Evolutionary conservation across 2,329 filamentous ascomycete genomes (phyloP), one percentile per base, ranked within the genome.

Genomic region (Trichoderma polysporum): DNA sequence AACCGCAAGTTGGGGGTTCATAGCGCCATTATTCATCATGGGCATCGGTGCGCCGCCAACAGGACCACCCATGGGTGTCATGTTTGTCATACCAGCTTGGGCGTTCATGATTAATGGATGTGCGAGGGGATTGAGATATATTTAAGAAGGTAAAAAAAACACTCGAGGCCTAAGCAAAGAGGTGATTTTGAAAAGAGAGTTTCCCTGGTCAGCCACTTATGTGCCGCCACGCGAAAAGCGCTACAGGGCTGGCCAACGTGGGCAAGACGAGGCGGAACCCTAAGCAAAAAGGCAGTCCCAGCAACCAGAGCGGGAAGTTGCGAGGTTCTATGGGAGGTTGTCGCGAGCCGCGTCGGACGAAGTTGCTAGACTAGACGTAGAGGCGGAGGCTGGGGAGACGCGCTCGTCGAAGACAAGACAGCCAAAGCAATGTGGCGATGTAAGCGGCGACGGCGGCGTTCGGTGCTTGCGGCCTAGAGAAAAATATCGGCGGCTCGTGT

Each of bases 1-100:
- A 50, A 74, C 76, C 52, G 73, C 74, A 29, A 73, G 74, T 68
- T 79, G 66, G 13, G 52, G 77, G 31, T 77, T 75, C 69, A 79
- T 79, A 64, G 70, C 77, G 74, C 83, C 81, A 75, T 88, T 89
- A 76, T 86, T 88, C 88, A 90, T 90, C 85, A 90, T 89, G 75
- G 85, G 85, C 75, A 88, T 86, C 37, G 85, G 84, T 64, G 78
- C 78, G 65, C 82, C 82, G 71, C 88, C 89, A 68, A 90, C 88
- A 62, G 88, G 87, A 54, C 86, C 88, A 68, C 88, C 89, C 86
- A 90, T 88, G 77, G 85, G 83, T 76, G 84, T 87, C 87, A 92
- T 91, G 75, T 83, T 85, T 75, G 84, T 85, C 88, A 93, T 91
- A 75, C 86, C 79, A 50, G 81, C 76, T 81, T 86, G 89, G 77